These are phyloP conservation scores for Diaporthe sp. DNA, from an alignment of 2,329 filamentous ascomycete species.

Conservation along the genomic window DNA sequence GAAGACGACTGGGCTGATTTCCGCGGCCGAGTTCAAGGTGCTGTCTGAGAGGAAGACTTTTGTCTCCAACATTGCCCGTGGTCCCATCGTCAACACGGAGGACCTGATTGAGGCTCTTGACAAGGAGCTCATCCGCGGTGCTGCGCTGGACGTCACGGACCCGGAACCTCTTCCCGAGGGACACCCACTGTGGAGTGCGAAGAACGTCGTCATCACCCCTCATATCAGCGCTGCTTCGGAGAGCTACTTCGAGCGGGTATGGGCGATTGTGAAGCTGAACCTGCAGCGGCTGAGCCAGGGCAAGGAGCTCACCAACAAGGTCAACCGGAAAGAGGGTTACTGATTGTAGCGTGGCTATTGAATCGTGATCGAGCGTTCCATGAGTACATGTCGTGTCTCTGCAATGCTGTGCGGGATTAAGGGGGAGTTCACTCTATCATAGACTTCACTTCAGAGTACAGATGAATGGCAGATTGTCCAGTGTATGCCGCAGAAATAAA, in stretches of 20 bases:
- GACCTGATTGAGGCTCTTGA: constrained; percentile 74
- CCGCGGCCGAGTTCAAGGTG: constrained; percentile 61
- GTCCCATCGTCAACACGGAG: constrained; percentile 60
- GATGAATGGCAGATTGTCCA: neutral
- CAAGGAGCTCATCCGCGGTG: constrained; percentile 64
- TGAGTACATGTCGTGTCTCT: too few species aligned
- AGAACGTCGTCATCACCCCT: constrained; percentile 75
- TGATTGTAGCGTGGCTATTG: constrained; percentile 22
- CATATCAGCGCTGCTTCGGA: constrained; percentile 60
- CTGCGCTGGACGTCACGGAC: constrained; percentile 83
- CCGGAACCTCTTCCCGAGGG: constrained; percentile 80
- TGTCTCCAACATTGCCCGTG: constrained; percentile 79
- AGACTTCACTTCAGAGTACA: neutral
- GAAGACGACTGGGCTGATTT: constrained; percentile 64
- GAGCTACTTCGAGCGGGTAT: constrained; percentile 54
- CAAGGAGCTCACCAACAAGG: constrained; percentile 54
- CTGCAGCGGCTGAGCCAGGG: constrained; percentile 53
- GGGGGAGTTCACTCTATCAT: neutral
- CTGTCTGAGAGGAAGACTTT: constrained; percentile 65
- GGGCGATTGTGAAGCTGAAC: constrained; percentile 58
- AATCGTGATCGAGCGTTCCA: too few species aligned
- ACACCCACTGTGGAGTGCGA: constrained; percentile 76
- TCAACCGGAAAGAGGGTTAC: constrained; percentile 52
- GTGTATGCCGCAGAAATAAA: neutral
- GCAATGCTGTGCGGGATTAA: neutral